Evolutionary conservation across 495 filamentous ascomycete genomes (phyloP), one percentile per base, ranked within the genome.

Genomic region (Penicillium verhagenii): DNA sequence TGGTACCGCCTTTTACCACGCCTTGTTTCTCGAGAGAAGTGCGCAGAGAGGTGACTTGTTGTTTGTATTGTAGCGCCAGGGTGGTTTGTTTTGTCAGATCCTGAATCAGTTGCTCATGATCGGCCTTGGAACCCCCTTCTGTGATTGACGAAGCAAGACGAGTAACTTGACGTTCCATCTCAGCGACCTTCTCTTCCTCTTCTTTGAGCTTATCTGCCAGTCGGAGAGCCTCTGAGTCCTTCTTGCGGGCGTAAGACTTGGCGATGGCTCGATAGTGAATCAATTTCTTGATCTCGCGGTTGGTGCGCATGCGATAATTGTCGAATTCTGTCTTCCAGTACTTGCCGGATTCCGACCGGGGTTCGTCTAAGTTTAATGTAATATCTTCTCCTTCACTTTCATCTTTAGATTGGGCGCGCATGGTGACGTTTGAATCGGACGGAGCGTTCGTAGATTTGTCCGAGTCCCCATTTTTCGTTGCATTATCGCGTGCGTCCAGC

Each of bases 321-420:
- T 95, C 87, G 61, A 89, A 96, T 67, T 96, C 85, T 9, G 84
- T 80, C 67, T 97, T 97, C 94, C 94, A 98, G 70, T 93, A 96
- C 66, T 86, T 86, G 2, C 92, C 92, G 2, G 91, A 96, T 58
- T 86, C 82, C 2, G 91, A 95, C 37, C 85, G 83, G 4, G 94
- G 92, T 40, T 89, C 83, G 47, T 86, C 83, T 47, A 96, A 72
- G 66, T 97, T 92, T 33, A 86, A 71, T 0, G 90, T 94, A 16
- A 63, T 47, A 20, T 83, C 69, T 50, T 96, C 89, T 29, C 77
- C 74, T 16, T 53, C 55, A 16, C 63, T 49, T 1, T 66, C 64
- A 50, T 70, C 60, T 16, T 61, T 45, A 9, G 57, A 45, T 18
- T 47, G 47, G 19, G 40, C 21, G 6, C 31, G 28, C 0, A 42